phyloP scores from a whole-genome alignment of 345 rosid genomes.

The Trapa incisa region DNA sequence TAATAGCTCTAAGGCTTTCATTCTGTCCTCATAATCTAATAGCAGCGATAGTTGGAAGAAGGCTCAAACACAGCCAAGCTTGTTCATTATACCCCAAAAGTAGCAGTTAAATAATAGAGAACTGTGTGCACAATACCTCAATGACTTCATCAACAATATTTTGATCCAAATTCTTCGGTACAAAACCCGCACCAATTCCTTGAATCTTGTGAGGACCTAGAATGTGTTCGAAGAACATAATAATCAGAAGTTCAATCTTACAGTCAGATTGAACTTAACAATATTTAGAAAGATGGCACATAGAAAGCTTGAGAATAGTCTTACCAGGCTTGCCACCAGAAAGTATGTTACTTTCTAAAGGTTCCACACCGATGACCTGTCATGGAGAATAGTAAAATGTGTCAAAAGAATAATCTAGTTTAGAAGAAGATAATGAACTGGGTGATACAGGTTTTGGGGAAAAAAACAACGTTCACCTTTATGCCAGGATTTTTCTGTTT shows the following conservation, averaged over 20 bases:
- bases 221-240: not conserved
- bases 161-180: conserved; percentile 73
- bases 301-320: conserved; percentile 2
- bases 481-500: conserved; percentile 64
- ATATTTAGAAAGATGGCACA: not conserved
- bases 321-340: conserved; percentile 83
- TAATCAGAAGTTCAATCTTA: not conserved
- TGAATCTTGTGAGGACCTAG: conserved; percentile 98
- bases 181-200: conserved; percentile 98
- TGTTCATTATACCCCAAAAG: not conserved
- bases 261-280: not conserved
- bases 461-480: conserved; percentile 32
- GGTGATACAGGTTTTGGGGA: not conserved
- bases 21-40: not conserved
- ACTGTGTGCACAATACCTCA: conserved; percentile 18
- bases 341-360: conserved; percentile 63
- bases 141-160: conserved; percentile 74
- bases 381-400: not conserved
- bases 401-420: not conserved
- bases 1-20: not conserved
- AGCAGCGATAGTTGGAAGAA: not conserved
- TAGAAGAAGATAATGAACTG: not conserved
- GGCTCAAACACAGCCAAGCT: not conserved
- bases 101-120: not conserved
- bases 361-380: conserved; percentile 83